Base-by-base conservation (phyloP, 1,139 yeast genomes). In the Kodamaea plutei region DNA sequence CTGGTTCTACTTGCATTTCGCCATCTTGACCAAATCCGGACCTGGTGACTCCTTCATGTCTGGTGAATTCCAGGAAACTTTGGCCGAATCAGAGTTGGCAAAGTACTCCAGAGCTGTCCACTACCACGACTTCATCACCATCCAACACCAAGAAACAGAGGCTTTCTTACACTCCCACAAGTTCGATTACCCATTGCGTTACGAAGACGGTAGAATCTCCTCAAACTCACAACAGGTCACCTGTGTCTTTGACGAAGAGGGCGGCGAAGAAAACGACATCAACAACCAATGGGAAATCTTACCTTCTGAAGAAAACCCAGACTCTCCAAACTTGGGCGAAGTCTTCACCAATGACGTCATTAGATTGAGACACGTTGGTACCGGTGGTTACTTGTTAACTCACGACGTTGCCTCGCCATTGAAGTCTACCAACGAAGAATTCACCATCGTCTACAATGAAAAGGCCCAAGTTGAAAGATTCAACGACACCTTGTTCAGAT, bases 11-110 rank as follows among this genome's bases (percentile, higher is more conserved):
- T 72, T 89, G 35, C 99, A 93, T 58, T 91, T 93, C 58, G 72
- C 78, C 23, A 70, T 91, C 26, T 74, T 93, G 47, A 73, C 61
- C 39, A 79, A 76, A 46, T 88, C 97, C 1, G 99, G 99, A 20
- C 93, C 97, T 5, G 99, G 99, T 38, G 97, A 93, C 57, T 67
- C 70, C 5, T 89, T 89, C 57, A 93, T 93, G 98, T 76, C 93
- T 11, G 69, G 91, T 3, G 93, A 82, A 37, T 93, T 93, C 69
- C 97, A 91, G 60, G 95, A 87, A 52, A 81, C 96, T 10, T 70
- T 91, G 34, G 76, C 76, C 16, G 98, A 89, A 51, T 85, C 93
- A 25, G 79, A 84, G 12, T 54, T 85, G 50, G 84, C 93, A 3
- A 73, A 63, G 47, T 76, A 76, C 30, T 74, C 96, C 6, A 82